phyloP scores from a whole-genome alignment of 805 yeast species.

The Wilhelminamyces savonicus region DNA sequence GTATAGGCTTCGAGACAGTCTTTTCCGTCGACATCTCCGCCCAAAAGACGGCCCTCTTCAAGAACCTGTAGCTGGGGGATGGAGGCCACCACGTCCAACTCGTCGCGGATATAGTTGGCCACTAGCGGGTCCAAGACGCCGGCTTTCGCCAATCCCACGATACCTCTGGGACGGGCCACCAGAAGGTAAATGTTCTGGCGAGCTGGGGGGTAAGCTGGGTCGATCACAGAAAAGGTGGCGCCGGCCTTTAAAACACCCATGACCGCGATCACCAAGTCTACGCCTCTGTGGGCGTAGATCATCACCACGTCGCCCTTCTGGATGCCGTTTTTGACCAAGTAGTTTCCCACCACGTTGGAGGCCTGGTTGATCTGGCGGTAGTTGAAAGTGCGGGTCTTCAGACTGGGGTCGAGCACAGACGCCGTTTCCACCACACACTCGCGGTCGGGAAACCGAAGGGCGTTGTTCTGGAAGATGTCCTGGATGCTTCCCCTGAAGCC shows the following conservation, averaged over 20 bases:
- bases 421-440: conserved; percentile 91
- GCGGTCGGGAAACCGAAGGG: conserved; percentile 77
- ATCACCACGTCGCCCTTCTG: conserved; percentile 90
- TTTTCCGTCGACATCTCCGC: conserved; percentile 39
- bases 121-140: conserved; percentile 77
- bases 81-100: conserved; percentile 64
- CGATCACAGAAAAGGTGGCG: conserved; percentile 96
- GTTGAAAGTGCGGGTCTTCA: conserved; percentile 65
- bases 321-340: conserved; percentile 74
- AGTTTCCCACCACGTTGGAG: conserved; percentile 88
- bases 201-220: conserved; percentile 98
- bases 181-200: conserved; percentile 89
- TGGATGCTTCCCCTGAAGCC: conserved; percentile 94
- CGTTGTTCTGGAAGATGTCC: conserved; percentile 87
- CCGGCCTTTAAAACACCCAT: conserved; percentile 99
- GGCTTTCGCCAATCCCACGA: conserved; percentile 86
- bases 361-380: conserved; percentile 89
- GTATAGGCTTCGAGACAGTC: conserved; percentile 50
- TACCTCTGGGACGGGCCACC: conserved; percentile 90
- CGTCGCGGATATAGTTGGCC: conserved; percentile 65
- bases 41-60: conserved; percentile 66
- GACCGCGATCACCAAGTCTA: conserved; percentile 92
- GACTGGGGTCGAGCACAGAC: conserved; percentile 48
- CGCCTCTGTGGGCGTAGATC: conserved; percentile 97
- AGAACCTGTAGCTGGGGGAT: conserved; percentile 73